phyloP scores from a whole-genome alignment of 306 rosid species.

The Prunus fruticosa region DNA sequence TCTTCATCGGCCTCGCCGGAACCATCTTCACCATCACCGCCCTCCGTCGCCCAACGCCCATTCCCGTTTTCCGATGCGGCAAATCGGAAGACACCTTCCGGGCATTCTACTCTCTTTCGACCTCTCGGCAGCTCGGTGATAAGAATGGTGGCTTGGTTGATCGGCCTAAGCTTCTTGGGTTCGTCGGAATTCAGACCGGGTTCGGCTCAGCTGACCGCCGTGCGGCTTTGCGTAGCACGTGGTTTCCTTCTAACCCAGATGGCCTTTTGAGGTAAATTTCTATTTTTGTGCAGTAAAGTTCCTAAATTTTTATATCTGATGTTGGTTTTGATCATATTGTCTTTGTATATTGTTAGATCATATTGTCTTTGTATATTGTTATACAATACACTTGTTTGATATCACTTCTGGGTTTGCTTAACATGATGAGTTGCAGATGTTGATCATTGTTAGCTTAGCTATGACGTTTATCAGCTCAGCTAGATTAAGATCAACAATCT shows the following conservation, averaged over 20 bases:
- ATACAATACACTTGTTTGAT: not conserved
- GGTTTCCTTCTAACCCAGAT: conserved; percentile 34
- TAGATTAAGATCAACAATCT: not conserved
- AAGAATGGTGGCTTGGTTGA: conserved; percentile 24
- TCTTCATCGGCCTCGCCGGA: conserved; percentile 31
- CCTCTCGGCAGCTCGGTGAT: not conserved
- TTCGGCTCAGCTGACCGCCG: conserved; percentile 33
- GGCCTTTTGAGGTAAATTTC: conserved; percentile 27
- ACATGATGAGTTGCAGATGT: not conserved
- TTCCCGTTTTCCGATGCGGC: conserved; percentile 37
- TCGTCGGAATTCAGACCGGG: conserved; percentile 37
- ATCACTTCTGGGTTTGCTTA: not conserved
- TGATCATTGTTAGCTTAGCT: not conserved
- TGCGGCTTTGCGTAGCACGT: conserved; percentile 30
- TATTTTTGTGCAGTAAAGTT: not conserved
- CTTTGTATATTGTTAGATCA: not conserved
- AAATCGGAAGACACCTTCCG: conserved; percentile 33
- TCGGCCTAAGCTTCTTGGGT: conserved; percentile 38
- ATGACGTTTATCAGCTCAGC: not conserved
- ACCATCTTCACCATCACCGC: conserved; percentile 24
- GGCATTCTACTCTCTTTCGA: conserved; percentile 21
- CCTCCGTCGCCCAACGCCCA: conserved; percentile 26
- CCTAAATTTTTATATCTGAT: not conserved
- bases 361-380: not conserved
- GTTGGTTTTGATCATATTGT: not conserved